A percentile compares a stretch with the other conserved stretches of the same genome.
phyloP scores from a whole-genome alignment of 768 basidiomycete genomes.

The Psilocybe tampanensis region DNA sequence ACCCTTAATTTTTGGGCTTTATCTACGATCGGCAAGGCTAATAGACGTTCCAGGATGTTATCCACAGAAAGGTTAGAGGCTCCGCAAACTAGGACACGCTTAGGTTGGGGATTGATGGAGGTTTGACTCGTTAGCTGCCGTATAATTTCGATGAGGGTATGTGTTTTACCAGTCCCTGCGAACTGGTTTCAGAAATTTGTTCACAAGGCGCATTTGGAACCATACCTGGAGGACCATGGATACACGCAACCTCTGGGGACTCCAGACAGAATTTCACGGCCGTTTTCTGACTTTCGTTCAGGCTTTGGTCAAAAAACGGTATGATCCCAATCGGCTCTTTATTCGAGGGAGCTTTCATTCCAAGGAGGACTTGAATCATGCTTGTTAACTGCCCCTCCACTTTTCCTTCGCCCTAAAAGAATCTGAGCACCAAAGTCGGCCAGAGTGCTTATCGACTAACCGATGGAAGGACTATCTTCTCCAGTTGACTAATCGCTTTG shows the following conservation, averaged over 20 bases:
- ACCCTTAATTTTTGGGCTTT: constrained; percentile 58
- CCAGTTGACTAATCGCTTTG: constrained; percentile 70
- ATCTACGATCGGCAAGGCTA: constrained; percentile 55
- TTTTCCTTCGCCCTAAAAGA: constrained; percentile 37
- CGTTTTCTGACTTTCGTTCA: constrained; percentile 84
- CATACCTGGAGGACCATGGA: constrained; percentile 95
- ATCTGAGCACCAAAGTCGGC: constrained; percentile 14
- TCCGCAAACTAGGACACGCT: constrained; percentile 83
- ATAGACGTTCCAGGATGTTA: constrained; percentile 88
- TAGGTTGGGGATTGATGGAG: constrained; percentile 48
- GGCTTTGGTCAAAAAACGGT: constrained; percentile 68
- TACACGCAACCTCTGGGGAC: constrained; percentile 83
- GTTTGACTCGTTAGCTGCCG: constrained; percentile 69
- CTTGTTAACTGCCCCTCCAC: constrained; percentile 44
- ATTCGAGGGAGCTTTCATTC: constrained; percentile 52
- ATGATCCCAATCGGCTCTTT: constrained; percentile 40
- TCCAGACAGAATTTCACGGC: constrained; percentile 85
- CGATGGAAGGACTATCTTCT: constrained; percentile 33
- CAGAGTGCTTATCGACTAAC: constrained; percentile 10
- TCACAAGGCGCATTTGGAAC: neutral
- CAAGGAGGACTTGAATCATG: constrained; percentile 73
- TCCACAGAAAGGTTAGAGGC: constrained; percentile 95
- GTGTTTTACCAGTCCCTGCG: constrained; percentile 90
- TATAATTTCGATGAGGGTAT: constrained; percentile 92
- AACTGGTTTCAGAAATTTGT: neutral